A percentile compares a stretch with the other conserved stretches of the same genome.
phyloP scores from a whole-genome alignment of 306 rosid genomes.

The Cicer arietinum region DNA sequence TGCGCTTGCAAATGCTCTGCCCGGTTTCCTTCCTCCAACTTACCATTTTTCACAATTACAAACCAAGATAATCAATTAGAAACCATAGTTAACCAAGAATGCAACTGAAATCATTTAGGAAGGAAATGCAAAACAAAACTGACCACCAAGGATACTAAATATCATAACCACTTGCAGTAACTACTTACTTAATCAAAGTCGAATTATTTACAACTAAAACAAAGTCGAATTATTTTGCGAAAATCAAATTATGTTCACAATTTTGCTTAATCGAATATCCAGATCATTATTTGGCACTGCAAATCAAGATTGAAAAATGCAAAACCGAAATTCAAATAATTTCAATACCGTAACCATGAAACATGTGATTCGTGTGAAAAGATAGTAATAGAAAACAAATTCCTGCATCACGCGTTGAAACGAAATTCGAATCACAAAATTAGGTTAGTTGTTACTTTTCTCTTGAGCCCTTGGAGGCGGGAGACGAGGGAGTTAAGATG shows the following conservation, averaged over 20 bases:
- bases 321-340: not conserved
- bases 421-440: conserved; percentile 31
- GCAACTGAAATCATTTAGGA: conserved; percentile 13
- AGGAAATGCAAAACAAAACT: not conserved
- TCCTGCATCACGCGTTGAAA: not conserved
- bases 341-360: not conserved
- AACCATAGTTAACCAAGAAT: not conserved
- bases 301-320: conserved; percentile 22
- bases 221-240: conserved; percentile 3
- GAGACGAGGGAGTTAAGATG: conserved; percentile 86
- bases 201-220: not conserved
- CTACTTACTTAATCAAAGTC: conserved; percentile 16
- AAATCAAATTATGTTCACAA: not conserved
- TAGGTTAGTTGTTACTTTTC: conserved; percentile 67
- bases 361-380: not conserved
- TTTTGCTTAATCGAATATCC: conserved; percentile 2
- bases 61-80: conserved; percentile 9
- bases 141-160: conserved; percentile 15
- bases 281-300: conserved; percentile 17
- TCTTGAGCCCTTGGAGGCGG: conserved; percentile 82
- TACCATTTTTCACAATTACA: conserved; percentile 37
- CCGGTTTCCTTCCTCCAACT: conserved; percentile 90
- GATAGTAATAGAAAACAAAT: not conserved
- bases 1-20: conserved; percentile 87
- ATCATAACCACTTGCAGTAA: conserved; percentile 13